phyloP scores from a whole-genome alignment of 768 basidiomycete genomes.

The Lepiota venenata region DNA sequence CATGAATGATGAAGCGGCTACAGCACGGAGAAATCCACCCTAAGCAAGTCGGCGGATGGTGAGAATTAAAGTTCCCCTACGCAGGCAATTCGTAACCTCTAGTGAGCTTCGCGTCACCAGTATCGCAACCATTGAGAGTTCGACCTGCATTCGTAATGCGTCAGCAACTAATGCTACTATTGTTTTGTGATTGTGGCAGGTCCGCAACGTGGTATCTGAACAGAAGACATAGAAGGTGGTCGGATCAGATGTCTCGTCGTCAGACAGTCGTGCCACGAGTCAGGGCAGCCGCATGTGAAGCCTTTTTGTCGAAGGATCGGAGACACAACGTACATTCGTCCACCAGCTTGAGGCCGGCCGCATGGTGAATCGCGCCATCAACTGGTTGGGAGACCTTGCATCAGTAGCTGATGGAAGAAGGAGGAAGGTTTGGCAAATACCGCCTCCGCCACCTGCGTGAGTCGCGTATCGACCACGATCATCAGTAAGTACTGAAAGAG shows the following conservation, averaged over 20 bases:
- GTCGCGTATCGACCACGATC: neutral
- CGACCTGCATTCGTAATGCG: constrained; percentile 41
- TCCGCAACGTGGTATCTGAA: neutral
- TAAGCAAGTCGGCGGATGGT: neutral
- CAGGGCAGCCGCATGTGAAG: too few relatives aligned
- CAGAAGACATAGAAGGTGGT: too few relatives aligned
- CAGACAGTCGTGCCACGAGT: neutral
- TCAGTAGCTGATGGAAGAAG: neutral
- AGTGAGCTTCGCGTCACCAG: constrained; percentile 79
- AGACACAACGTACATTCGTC: constrained; percentile 58
- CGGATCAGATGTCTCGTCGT: too few relatives aligned
- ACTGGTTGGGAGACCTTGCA: constrained; percentile 36
- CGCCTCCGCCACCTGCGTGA: constrained; percentile 71
- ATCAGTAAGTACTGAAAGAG: neutral
- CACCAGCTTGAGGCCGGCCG: constrained; percentile 62
- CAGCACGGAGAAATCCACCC: neutral
- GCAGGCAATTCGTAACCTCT: constrained; percentile 72
- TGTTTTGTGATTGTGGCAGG: neutral
- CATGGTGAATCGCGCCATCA: constrained; percentile 78
- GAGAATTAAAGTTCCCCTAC: constrained; percentile 38
- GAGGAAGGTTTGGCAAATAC: constrained; percentile 31
- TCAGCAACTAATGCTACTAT: neutral
- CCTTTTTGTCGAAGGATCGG: neutral
- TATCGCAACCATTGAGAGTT: constrained; percentile 60
- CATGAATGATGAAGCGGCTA: constrained; percentile 73